Evolutionary conservation across 2,329 filamentous ascomycete species (phyloP).

Genomic region (Pseudonectria foliicola): DNA sequence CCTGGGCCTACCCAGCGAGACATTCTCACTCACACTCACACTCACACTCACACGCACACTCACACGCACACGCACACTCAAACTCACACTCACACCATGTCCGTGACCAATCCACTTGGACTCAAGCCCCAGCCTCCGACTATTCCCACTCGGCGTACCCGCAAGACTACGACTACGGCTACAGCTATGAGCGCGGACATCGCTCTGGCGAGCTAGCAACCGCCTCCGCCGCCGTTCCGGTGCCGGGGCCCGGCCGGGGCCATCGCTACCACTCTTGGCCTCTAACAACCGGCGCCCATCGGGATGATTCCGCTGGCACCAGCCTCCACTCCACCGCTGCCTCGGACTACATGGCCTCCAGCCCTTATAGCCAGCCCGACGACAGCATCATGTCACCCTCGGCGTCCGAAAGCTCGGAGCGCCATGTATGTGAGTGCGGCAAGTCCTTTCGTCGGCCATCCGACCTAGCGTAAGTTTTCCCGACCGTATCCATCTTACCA

Average conservation of each 20-base stretch:
- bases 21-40: background rate
- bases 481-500: no score
- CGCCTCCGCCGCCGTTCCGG: background rate
- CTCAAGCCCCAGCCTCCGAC: no score
- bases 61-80: background rate
- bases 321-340: no score
- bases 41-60: background rate
- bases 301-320: no score
- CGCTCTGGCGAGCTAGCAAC: no score
- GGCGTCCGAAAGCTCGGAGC: conserved; percentile 8
- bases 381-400: conserved; percentile 12
- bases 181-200: no score
- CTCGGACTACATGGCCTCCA: conserved; percentile 7
- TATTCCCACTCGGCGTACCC: no score
- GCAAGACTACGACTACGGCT: no score
- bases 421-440: conserved; percentile 17
- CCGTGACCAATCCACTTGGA: background rate
- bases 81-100: background rate
- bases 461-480: conserved; percentile 17
- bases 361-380: conserved; percentile 14
- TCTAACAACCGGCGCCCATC: no score
- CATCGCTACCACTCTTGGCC: no score
- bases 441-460: conserved; percentile 21
- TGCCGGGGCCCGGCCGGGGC: conserved; percentile 5
- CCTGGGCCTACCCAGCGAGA: no score